phyloP scores from a whole-genome alignment of 495 filamentous ascomycete species.

The Aspergillus bertholletiae region DNA sequence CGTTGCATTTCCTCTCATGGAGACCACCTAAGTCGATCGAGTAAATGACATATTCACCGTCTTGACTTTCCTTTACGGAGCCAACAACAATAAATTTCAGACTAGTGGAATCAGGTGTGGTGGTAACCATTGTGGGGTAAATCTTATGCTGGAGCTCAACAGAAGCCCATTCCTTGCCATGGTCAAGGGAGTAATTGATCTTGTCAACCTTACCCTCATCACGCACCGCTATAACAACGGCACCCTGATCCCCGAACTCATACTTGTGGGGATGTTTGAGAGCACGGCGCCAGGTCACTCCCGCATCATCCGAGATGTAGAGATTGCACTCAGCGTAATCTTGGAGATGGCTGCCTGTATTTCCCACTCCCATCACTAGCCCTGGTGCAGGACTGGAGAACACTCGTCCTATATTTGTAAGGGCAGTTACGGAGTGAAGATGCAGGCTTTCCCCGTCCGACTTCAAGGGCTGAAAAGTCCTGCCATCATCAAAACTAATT shows the following conservation, averaged over 20 bases:
- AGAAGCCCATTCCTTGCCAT: slow-evolving; percentile 75
- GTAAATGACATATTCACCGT: slow-evolving; percentile 54
- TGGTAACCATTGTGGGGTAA: slow-evolving; percentile 68
- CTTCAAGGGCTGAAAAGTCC: slow-evolving; percentile 68
- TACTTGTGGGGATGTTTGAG: slow-evolving; percentile 85
- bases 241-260: slow-evolving; percentile 89
- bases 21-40: slow-evolving; percentile 79
- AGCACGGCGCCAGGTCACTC: slow-evolving; percentile 73
- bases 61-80: slow-evolving; percentile 37
- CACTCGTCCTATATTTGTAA: slow-evolving; percentile 75
- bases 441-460: slow-evolving; percentile 61
- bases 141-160: slow-evolving; percentile 60
- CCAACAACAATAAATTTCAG: slow-evolving; percentile 80
- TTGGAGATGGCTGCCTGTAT: slow-evolving; percentile 70
- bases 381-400: slow-evolving; percentile 94
- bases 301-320: slow-evolving; percentile 89
- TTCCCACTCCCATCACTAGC: slow-evolving; percentile 88
- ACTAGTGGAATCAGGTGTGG: slow-evolving; percentile 84
- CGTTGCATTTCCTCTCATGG: slow-evolving; percentile 75
- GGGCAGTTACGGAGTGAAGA: slow-evolving; percentile 84
- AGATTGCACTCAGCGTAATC: slow-evolving; percentile 66
- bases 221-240: slow-evolving; percentile 75
- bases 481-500: slow-evolving; percentile 94
- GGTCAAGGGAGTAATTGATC: slow-evolving; percentile 79
- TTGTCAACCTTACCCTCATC: slow-evolving; percentile 62